A percentile compares a stretch with the other conserved stretches of the same genome.
phyloP scores from a whole-genome alignment of 2,329 filamentous ascomycete species.

The Xylaria sp. region DNA sequence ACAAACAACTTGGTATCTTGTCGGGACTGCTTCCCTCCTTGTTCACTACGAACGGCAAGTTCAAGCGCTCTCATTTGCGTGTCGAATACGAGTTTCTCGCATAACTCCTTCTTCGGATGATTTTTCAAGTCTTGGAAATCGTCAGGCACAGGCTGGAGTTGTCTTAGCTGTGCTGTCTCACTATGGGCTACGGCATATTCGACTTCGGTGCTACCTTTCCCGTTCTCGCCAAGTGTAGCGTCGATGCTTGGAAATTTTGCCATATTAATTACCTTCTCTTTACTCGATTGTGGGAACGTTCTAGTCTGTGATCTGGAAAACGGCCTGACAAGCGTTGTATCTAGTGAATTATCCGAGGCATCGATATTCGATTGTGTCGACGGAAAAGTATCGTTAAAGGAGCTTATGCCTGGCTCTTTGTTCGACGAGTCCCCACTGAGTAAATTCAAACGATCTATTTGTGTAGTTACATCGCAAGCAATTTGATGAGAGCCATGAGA shows the following conservation, averaged over 20 bases:
- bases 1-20: slow-evolving; percentile 31
- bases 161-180: neutral
- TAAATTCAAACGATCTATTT: neutral
- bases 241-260: neutral
- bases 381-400: neutral
- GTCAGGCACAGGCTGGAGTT: neutral
- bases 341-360: neutral
- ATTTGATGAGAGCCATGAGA: neutral
- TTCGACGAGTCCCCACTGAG: neutral
- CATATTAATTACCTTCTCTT: neutral
- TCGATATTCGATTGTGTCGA: neutral
- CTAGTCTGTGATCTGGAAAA: neutral
- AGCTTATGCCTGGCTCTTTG: neutral
- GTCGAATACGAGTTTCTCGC: neutral
- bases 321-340: neutral
- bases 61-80: neutral
- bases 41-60: neutral
- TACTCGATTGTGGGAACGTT: slow-evolving; percentile 5
- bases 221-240: neutral
- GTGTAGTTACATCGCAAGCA: neutral
- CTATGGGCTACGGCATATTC: neutral
- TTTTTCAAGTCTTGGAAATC: neutral
- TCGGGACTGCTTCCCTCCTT: neutral
- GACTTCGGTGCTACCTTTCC: neutral
- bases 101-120: neutral